Percentiles rank a stretch among this genome's conserved stretches.
phyloP scores from a whole-genome alignment of 768 basidiomycete species.

The Termitomyces sp. region DNA sequence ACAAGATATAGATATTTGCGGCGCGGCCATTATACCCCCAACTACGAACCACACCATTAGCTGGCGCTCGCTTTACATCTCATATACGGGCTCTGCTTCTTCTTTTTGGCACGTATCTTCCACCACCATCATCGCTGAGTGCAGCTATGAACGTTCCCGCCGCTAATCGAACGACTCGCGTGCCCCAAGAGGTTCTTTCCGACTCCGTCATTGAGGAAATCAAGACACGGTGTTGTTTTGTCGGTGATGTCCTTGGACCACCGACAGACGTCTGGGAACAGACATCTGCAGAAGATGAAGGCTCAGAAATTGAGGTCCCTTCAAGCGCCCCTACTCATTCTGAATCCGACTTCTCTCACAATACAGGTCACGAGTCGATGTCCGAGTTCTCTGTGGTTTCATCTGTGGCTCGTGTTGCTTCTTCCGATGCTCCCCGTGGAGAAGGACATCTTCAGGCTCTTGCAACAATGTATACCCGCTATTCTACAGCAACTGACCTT shows the following conservation, averaged over 20 bases:
- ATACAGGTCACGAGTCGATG: constrained; percentile 42
- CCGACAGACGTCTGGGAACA: constrained; percentile 29
- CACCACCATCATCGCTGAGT: constrained; percentile 71
- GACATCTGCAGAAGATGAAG: constrained; percentile 29
- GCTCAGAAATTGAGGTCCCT: constrained; percentile 37
- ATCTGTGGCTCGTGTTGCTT: constrained; percentile 26
- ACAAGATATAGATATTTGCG: constrained; percentile 68
- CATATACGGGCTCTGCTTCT: constrained; percentile 81
- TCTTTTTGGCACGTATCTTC: constrained; percentile 81
- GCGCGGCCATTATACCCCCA: constrained; percentile 84
- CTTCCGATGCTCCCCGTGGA: constrained; percentile 27
- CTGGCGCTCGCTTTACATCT: constrained; percentile 75
- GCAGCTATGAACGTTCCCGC: constrained; percentile 60
- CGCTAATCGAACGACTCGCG: constrained; percentile 57
- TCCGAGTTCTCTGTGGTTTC: constrained; percentile 59
- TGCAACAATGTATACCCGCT: constrained; percentile 64
- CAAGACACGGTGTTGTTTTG: constrained; percentile 88
- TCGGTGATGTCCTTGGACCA: constrained; percentile 56
- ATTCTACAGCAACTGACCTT: constrained; percentile 77
- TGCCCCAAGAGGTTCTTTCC: constrained; percentile 78
- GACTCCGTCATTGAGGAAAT: constrained; percentile 85
- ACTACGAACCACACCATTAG: constrained; percentile 80
- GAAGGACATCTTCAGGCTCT: constrained; percentile 63
- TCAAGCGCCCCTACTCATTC: constrained; percentile 57
- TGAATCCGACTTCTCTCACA: constrained; percentile 61